phyloP scores from a whole-genome alignment of 495 filamentous ascomycete genomes.

The Neurospora sublineolata region DNA sequence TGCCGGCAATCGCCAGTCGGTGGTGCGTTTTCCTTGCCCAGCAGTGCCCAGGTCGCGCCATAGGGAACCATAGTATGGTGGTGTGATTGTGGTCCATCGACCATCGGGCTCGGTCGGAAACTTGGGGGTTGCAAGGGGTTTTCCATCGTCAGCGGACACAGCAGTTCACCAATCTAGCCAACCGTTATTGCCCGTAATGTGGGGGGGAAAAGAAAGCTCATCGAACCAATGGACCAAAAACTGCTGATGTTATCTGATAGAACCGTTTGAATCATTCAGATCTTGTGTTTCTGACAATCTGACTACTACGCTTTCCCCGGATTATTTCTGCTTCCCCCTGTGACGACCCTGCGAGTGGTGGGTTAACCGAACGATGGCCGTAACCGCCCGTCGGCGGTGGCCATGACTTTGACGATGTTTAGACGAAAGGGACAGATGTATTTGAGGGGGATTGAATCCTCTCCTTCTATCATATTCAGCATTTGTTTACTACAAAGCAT shows the following conservation, averaged over 20 bases:
- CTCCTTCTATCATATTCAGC: not conserved
- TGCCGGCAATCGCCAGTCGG: not conserved
- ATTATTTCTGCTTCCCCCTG: not conserved
- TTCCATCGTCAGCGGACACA: not conserved
- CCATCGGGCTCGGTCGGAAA: not conserved
- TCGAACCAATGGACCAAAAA: not conserved
- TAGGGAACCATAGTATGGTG: not conserved
- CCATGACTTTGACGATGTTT: not conserved
- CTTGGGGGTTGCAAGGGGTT: not conserved
- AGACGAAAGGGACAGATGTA: not conserved
- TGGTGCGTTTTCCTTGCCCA: not conserved
- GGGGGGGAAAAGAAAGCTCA: not conserved
- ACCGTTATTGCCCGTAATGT: not conserved
- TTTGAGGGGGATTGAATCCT: not conserved
- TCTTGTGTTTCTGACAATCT: not conserved
- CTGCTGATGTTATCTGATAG: not conserved
- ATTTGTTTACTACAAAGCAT: not conserved
- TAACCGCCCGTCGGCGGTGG: not conserved
- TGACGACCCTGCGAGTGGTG: not conserved
- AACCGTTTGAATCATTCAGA: not conserved
- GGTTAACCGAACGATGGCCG: not conserved
- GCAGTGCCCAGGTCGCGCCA: not conserved
- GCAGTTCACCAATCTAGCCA: not conserved
- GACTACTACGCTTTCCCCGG: not conserved
- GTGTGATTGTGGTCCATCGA: not conserved